These are phyloP conservation scores for Liquidambar formosana DNA, from an alignment of 164 flowering plant species.

Conservation along the genomic window DNA sequence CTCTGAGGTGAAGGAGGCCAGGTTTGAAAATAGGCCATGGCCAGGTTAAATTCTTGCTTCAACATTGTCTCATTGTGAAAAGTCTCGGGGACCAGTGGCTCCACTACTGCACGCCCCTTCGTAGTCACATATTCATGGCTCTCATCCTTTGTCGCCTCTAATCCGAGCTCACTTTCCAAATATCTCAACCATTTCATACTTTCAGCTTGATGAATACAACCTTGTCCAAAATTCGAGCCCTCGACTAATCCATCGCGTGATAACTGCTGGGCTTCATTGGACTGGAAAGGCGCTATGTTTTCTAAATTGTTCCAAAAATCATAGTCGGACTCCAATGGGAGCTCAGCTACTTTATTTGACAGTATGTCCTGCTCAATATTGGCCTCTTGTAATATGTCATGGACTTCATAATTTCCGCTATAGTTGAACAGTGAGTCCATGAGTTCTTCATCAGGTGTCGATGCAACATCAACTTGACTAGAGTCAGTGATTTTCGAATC, in stretches of 20 bases:
- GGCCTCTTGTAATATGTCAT: slow-evolving; percentile 4
- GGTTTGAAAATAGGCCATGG: slow-evolving; percentile 13
- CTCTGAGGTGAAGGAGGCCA: slow-evolving; percentile 14
- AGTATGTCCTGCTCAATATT: too few species aligned
- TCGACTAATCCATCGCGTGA: too few species aligned
- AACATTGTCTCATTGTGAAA: too few species aligned
- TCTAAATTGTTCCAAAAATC: slow-evolving; percentile 53
- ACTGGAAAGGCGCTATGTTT: slow-evolving; percentile 2
- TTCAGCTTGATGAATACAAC: slow-evolving; percentile 13
- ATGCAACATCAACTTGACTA: slow-evolving; percentile 10
- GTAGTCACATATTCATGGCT: neutral
- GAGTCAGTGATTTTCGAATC: slow-evolving; percentile 13
- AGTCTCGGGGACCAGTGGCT: neutral
- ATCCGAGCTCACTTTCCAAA: slow-evolving; percentile 55
- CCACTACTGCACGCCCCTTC: too few species aligned
- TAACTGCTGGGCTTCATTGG: slow-evolving; percentile 13
- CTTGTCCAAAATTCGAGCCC: slow-evolving; percentile 3
- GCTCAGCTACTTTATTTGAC: slow-evolving; percentile 20
- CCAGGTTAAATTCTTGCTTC: slow-evolving; percentile 5
- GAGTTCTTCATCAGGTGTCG: slow-evolving; percentile 1
- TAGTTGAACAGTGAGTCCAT: neutral
- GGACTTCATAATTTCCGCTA: neutral
- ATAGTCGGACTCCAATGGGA: slow-evolving; percentile 34
- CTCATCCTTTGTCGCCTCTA: slow-evolving; percentile 12
- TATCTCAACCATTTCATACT: slow-evolving; percentile 38